Conservation (phyloP, 2,329 filamentous ascomycete genomes). For the Alternaria burnsii region DNA sequence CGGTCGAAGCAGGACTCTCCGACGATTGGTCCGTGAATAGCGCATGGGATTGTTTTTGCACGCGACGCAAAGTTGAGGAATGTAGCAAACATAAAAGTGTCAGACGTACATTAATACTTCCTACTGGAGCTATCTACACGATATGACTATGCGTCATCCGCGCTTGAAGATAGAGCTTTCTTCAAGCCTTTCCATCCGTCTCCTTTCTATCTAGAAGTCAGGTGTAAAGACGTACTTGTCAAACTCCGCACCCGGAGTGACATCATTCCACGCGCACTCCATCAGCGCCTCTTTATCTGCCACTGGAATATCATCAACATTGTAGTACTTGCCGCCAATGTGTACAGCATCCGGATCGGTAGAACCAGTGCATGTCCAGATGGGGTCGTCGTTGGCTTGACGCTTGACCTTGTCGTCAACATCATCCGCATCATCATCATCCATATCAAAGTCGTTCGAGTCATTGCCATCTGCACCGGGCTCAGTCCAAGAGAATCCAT, state of each 20-base stretch:
- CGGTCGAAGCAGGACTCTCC: not conserved
- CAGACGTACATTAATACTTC: no score
- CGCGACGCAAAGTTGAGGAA: no score
- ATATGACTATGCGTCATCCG: no score
- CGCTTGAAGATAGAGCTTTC: no score
- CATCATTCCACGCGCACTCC: not conserved
- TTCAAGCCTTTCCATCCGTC: no score
- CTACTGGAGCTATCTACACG: no score
- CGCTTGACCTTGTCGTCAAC: not conserved
- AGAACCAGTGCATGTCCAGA: not conserved
- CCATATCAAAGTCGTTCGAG: not conserved
- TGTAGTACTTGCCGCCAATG: not conserved
- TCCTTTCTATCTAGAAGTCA: not conserved
- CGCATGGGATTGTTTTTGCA: no score
- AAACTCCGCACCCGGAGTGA: not conserved
- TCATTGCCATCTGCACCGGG: not conserved
- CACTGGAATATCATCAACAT: not conserved
- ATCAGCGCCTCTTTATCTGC: not conserved
- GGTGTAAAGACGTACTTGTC: not conserved
- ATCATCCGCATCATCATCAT: not conserved
- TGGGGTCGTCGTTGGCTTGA: not conserved
- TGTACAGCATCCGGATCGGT: not conserved
- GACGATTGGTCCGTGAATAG: no score
- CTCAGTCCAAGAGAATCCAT: slow-evolving; percentile 5
- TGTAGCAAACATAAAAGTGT: no score